These are phyloP conservation scores for Pyrus communis DNA, from an alignment of 306 rosid genomes.

Conservation along the genomic window DNA sequence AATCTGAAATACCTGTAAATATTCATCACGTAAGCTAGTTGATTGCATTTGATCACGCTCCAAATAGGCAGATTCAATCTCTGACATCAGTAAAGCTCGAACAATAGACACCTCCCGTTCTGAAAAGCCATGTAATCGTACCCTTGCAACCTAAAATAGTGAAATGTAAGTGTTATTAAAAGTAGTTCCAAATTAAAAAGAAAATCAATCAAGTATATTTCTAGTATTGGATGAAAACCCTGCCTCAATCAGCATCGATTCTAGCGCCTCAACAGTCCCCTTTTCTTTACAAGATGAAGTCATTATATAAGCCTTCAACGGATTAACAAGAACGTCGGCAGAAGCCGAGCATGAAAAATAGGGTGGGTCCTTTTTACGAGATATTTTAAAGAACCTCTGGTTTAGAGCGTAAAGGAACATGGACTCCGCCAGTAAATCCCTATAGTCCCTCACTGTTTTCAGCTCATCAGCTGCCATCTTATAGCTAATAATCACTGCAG, in stretches of 20 bases:
- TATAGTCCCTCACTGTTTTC: slow-evolving; percentile 82
- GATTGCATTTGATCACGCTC: slow-evolving; percentile 98
- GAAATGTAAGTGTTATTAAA: slow-evolving; percentile 28
- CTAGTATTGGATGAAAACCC: slow-evolving; percentile 18
- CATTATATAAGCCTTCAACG: slow-evolving; percentile 81
- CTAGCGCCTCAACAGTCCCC: slow-evolving; percentile 74
- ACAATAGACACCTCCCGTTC: slow-evolving; percentile 81
- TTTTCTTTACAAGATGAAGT: slow-evolving; percentile 76
- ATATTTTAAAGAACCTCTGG: slow-evolving; percentile 87
- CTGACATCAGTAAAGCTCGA: slow-evolving; percentile 74
- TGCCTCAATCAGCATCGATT: slow-evolving; percentile 88
- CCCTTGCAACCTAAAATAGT: slow-evolving; percentile 81
- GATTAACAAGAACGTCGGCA: slow-evolving; percentile 78
- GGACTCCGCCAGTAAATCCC: slow-evolving; percentile 80
- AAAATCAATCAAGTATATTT: background rate
- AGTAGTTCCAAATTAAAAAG: background rate
- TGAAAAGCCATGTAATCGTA: slow-evolving; percentile 81
- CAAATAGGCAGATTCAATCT: slow-evolving; percentile 95
- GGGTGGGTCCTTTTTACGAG: slow-evolving; percentile 93
- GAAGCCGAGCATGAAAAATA: slow-evolving; percentile 86
- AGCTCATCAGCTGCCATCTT: slow-evolving; percentile 69
- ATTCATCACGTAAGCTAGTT: slow-evolving; percentile 79
- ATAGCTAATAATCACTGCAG: slow-evolving; percentile 95
- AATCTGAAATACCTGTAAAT: slow-evolving; percentile 57
- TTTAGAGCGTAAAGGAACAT: slow-evolving; percentile 85